Base-by-base conservation (phyloP, 2,329 filamentous ascomycete species). In the Daldinia sp. region DNA sequence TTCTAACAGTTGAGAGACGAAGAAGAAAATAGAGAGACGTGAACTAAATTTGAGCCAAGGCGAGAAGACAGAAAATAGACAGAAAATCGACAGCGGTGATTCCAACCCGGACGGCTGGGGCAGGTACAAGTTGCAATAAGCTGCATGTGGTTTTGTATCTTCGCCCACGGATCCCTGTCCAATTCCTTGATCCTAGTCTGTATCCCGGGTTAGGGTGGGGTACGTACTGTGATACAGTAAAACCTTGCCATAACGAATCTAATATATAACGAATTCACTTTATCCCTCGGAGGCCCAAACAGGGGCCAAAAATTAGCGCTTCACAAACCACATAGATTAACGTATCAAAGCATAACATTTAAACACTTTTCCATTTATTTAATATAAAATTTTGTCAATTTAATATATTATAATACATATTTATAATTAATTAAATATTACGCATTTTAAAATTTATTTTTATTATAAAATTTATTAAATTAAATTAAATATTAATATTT, bases 101-200 rank as follows among this genome's bases (percentile, higher is more conserved):
- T 33, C 30, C 4, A 37, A 56, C 61, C 60, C 61, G 23, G 65
- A 68, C 55, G 61, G 66, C 61, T 68, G 61, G 66, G 57, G 56
- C 61, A 58, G 56, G 65, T 20, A 37, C 42, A 60, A 37, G 55
- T 33, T 51, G 26, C 26, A 50, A 30, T 18, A 50, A 50, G 46
- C 46, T 50, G 23, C 23, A 50, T 10, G 44, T 50, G 15, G 46
- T 50, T 50, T 18, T 30, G 26, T 33, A 51, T 51, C 46, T 26
- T 33, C 13, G 46, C n/a, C 33, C 33, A 35, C 7, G 33, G 33
- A 7, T 35, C 33, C 5, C 33, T 2, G 5, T 51, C 26, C 18
- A 20, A 20, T 9, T 42, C 41, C 41, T 20, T 18, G 18, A n/a
- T 42, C 41, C 39, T 42, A 1, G 39, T 37, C 10, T 7, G 15